Percentiles rank a stretch among this genome's conserved stretches.
Conservation (phyloP, 1,284 basidiomycete genomes). For the Ustilago loliicola region DNA sequence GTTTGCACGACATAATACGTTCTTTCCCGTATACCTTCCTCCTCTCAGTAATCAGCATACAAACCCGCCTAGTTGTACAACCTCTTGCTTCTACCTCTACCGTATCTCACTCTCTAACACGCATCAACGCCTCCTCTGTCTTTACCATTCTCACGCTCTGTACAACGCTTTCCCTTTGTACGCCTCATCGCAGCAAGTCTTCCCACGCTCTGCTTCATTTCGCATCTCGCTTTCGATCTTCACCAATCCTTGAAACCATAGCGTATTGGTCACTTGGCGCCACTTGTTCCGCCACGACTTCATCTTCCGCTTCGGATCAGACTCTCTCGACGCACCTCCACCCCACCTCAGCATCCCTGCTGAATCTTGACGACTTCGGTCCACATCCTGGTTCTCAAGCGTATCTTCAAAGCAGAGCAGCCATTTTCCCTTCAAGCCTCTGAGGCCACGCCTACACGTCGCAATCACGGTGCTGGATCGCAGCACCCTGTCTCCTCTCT, state of each 20-base stretch:
- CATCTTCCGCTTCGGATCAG: not conserved
- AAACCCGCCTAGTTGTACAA: too few species aligned
- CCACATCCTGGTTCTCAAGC: not conserved
- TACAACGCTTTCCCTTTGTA: conserved; percentile 7
- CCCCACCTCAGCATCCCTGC: not conserved
- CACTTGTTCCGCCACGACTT: not conserved
- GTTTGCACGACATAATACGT: not conserved
- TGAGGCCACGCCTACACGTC: not conserved
- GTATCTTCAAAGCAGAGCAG: not conserved
- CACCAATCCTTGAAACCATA: not conserved
- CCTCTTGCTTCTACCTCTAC: too few species aligned
- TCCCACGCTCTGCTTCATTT: conserved; percentile 23
- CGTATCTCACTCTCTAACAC: not conserved
- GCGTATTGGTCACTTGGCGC: not conserved
- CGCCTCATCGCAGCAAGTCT: not conserved
- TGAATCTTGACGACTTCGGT: not conserved
- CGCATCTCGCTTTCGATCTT: not conserved
- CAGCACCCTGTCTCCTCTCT: conserved; percentile 10
- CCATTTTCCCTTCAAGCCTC: not conserved
- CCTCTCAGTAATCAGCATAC: not conserved
- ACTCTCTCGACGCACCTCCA: not conserved
- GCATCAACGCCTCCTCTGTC: not conserved
- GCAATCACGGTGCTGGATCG: conserved; percentile 12
- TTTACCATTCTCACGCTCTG: conserved; percentile 11
- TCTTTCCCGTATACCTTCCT: conserved; percentile 1